Conservation (phyloP, 768 basidiomycete species). For the Cystofilobasidium capitatum region DNA sequence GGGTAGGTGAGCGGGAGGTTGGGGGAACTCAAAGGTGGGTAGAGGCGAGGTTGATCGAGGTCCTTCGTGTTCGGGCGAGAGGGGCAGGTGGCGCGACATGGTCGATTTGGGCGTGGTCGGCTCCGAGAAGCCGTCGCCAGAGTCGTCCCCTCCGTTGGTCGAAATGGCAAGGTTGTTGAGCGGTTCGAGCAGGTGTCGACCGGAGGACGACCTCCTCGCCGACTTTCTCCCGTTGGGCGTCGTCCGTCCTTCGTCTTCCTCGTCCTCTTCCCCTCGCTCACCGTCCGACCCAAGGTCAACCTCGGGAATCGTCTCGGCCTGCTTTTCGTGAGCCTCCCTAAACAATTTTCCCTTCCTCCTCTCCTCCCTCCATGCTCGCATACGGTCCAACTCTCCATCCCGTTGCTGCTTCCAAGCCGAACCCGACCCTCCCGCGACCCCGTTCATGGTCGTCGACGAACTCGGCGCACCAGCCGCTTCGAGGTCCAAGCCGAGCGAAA, state of each 20-base stretch:
- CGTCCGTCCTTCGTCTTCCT: neutral
- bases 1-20: neutral
- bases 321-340: neutral
- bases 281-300: neutral
- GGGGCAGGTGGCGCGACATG: neutral
- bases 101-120: neutral
- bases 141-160: neutral
- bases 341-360: conserved; percentile 32
- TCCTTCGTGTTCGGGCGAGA: neutral
- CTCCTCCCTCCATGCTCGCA: conserved; percentile 36
- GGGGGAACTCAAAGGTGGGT: neutral
- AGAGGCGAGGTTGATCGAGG: neutral
- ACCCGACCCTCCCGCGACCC: conserved; percentile 8
- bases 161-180: neutral
- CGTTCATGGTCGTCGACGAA: neutral
- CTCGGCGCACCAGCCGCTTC: conserved; percentile 3
- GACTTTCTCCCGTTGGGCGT: too few relatives aligned
- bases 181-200: too few relatives aligned
- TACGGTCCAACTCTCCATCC: conserved; percentile 39
- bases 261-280: conserved; percentile 7
- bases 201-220: too few relatives aligned
- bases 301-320: conserved; percentile 10
- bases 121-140: neutral
- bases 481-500: conserved; percentile 16
- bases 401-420: conserved; percentile 42